Percentiles rank a stretch among this genome's conserved stretches.
phyloP scores from a whole-genome alignment of 768 basidiomycete species.

The Boletus patriciae region DNA sequence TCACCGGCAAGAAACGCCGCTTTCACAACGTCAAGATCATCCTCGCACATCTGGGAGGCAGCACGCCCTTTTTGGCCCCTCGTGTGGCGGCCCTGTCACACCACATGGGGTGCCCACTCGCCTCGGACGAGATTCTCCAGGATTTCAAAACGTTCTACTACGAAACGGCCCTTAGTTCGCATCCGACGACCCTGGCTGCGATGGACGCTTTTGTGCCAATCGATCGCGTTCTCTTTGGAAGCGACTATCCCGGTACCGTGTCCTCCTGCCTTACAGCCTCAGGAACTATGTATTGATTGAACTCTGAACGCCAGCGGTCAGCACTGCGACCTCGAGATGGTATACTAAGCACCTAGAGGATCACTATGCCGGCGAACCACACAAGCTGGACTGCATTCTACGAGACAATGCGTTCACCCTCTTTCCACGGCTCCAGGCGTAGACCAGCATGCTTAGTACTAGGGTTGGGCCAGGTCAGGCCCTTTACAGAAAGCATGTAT shows the following conservation, averaged over 20 bases:
- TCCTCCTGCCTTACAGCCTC: background rate
- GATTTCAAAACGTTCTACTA: constrained; percentile 75
- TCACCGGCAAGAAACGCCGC: constrained; percentile 65
- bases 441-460: background rate
- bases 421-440: constrained; percentile 41
- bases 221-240: constrained; percentile 65
- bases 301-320: constrained; percentile 48
- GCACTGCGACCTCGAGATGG: constrained; percentile 55
- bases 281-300: background rate
- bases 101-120: constrained; percentile 69
- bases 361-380: constrained; percentile 43
- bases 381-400: constrained; percentile 45
- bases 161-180: constrained; percentile 67
- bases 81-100: constrained; percentile 67
- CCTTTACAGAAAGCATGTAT: constrained; percentile 20
- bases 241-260: constrained; percentile 69
- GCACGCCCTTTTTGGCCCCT: constrained; percentile 59
- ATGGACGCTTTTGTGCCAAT: constrained; percentile 50
- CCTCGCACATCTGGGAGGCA: constrained; percentile 75
- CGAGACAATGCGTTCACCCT: constrained; percentile 52
- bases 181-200: constrained; percentile 50
- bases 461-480: background rate
- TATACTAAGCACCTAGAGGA: constrained; percentile 55
- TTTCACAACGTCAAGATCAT: constrained; percentile 62
- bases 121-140: constrained; percentile 60